A percentile compares a stretch with the other conserved stretches of the same genome.
Evolutionary conservation across 257 asterid genomes (phyloP).

Genomic region (Ilex asprella): DNA sequence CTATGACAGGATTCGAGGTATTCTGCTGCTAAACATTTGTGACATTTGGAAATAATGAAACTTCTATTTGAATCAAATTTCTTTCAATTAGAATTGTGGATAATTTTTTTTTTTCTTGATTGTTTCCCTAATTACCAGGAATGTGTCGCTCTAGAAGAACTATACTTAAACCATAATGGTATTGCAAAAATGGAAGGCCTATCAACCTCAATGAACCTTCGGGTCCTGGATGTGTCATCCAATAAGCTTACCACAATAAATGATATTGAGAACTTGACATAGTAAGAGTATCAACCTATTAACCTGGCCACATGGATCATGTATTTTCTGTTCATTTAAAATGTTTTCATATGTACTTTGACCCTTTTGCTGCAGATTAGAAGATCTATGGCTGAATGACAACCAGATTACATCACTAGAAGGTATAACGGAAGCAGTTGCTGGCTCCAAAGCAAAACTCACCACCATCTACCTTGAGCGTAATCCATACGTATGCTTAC

Average conservation of each 20-base stretch:
- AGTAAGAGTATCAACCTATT: slow-evolving; percentile 25
- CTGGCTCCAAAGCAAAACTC: slow-evolving; percentile 60
- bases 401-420: slow-evolving; percentile 68
- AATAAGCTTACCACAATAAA: slow-evolving; percentile 77
- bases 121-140: slow-evolving; percentile 36
- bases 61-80: too few species aligned
- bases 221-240: slow-evolving; percentile 84
- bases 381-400: slow-evolving; percentile 97
- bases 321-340: neutral
- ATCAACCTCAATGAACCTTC: slow-evolving; percentile 68
- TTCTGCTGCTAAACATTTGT: neutral
- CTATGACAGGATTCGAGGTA: slow-evolving; percentile 87
- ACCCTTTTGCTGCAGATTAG: slow-evolving; percentile 48
- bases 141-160: slow-evolving; percentile 81
- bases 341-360: slow-evolving; percentile 12
- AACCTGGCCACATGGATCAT: neutral
- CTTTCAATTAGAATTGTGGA: too few species aligned
- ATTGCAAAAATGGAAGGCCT: slow-evolving; percentile 86
- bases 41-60: too few species aligned
- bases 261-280: slow-evolving; percentile 50
- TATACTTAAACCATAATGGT: slow-evolving; percentile 96
- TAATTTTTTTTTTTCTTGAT: slow-evolving; percentile 8
- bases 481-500: slow-evolving; percentile 75
- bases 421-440: slow-evolving; percentile 59
- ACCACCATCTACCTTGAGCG: slow-evolving; percentile 95